A percentile compares a stretch with the other conserved stretches of the same genome.
These are phyloP conservation scores for Curvularia verruculosa DNA, from an alignment of 2,329 filamentous ascomycete species.

Conservation along the genomic window DNA sequence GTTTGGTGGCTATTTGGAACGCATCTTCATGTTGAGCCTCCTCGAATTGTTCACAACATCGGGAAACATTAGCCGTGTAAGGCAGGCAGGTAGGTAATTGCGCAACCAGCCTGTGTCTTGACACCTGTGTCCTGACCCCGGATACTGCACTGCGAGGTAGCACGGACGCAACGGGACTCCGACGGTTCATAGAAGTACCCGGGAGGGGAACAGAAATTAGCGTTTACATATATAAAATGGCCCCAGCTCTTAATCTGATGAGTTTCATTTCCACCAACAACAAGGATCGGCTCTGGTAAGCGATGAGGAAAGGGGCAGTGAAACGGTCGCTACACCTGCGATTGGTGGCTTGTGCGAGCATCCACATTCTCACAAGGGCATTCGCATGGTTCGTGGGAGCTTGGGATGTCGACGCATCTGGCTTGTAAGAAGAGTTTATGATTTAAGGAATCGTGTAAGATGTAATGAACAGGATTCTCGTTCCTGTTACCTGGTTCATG, in stretches of 20 bases:
- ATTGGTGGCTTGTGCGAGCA: neutral
- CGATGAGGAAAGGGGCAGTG: neutral
- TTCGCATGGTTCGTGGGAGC: neutral
- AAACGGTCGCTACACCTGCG: neutral
- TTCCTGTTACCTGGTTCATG: neutral
- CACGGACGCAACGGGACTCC: neutral
- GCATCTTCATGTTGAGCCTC: constrained; percentile 20
- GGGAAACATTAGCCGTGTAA: neutral
- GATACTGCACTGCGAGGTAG: neutral
- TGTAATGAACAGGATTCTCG: neutral
- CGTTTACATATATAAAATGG: neutral
- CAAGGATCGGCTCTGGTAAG: neutral
- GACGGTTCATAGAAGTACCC: neutral
- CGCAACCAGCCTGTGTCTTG: neutral
- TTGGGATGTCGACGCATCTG: neutral
- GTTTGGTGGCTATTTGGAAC: neutral
- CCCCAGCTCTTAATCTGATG: neutral
- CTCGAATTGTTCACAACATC: neutral
- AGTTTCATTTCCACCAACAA: neutral
- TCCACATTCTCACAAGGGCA: neutral
- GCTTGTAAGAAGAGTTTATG: neutral
- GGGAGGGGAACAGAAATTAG: neutral
- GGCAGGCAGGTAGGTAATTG: neutral
- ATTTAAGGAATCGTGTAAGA: neutral
- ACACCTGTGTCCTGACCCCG: neutral